Percentiles rank a stretch among this genome's conserved stretches.
These are phyloP conservation scores for Candida fluviatilis DNA, from an alignment of 805 yeast genomes.

Conservation along the genomic window DNA sequence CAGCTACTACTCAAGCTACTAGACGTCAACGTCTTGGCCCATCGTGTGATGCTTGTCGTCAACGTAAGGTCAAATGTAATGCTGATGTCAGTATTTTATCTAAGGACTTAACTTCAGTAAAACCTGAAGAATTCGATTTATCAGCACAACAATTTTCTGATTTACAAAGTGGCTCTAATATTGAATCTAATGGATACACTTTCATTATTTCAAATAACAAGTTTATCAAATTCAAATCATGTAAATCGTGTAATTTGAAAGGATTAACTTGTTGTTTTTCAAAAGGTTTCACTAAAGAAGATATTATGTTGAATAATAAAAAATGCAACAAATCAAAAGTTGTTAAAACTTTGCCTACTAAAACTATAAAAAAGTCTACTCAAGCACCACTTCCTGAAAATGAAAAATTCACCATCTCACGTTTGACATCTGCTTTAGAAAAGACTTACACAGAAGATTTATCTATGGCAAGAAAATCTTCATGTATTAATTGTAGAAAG, in stretches of 20 bases:
- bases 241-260: slow-evolving; percentile 51
- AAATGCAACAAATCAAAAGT: slow-evolving; percentile 7
- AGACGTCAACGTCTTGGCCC: slow-evolving; percentile 70
- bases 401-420: slow-evolving; percentile 5
- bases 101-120: slow-evolving; percentile 6
- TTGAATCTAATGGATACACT: slow-evolving; percentile 6
- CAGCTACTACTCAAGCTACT: too few species aligned
- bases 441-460: slow-evolving; percentile 7
- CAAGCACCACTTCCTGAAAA: slow-evolving; percentile 4
- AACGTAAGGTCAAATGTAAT: slow-evolving; percentile 69
- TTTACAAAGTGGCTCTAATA: neutral
- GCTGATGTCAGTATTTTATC: slow-evolving; percentile 51
- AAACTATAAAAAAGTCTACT: slow-evolving; percentile 5
- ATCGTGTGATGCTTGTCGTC: slow-evolving; percentile 67
- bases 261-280: slow-evolving; percentile 50
- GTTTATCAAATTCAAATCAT: slow-evolving; percentile 48
- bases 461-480: slow-evolving; percentile 25
- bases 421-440: slow-evolving; percentile 7
- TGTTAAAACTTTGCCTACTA: slow-evolving; percentile 9
- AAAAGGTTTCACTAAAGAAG: slow-evolving; percentile 64
- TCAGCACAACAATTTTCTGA: neutral
- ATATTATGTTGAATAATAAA: slow-evolving; percentile 39
- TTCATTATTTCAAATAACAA: slow-evolving; percentile 22
- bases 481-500: slow-evolving; percentile 38
- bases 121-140: slow-evolving; percentile 4